phyloP scores from a whole-genome alignment of 164 flowering plant species.

The Vitis amurensis region DNA sequence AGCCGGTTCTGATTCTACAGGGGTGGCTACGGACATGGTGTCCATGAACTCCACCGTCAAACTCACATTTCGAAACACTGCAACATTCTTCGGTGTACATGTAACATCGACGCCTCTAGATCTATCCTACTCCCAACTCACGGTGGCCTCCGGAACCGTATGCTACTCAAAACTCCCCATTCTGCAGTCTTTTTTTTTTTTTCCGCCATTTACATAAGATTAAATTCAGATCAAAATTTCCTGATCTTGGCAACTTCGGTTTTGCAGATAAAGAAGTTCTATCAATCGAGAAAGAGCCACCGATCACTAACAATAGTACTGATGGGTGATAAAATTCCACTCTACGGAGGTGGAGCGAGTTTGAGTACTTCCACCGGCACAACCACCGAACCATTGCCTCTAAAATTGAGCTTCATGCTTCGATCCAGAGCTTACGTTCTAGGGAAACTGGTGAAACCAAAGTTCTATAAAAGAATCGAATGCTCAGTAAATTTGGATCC shows the following conservation, averaged over 20 bases:
- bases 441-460: slow-evolving; percentile 82
- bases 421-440: slow-evolving; percentile 76
- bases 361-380: slow-evolving; percentile 64
- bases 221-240: background rate
- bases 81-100: slow-evolving; percentile 88
- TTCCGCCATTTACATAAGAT: too few relatives aligned
- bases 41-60: slow-evolving; percentile 74
- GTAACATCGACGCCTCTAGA: slow-evolving; percentile 70
- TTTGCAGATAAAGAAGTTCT: slow-evolving; percentile 71
- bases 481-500: slow-evolving; percentile 54
- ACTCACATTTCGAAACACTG: slow-evolving; percentile 68
- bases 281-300: slow-evolving; percentile 78
- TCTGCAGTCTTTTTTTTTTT: background rate
- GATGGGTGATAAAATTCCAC: slow-evolving; percentile 64
- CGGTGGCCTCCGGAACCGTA: slow-evolving; percentile 65
- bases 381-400: slow-evolving; percentile 43
- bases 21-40: slow-evolving; percentile 88
- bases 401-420: slow-evolving; percentile 54
- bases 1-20: slow-evolving; percentile 78
- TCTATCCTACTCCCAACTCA: slow-evolving; percentile 64
- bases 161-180: slow-evolving; percentile 16
- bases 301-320: slow-evolving; percentile 47
- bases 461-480: slow-evolving; percentile 56
- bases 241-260: background rate
- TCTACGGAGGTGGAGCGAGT: slow-evolving; percentile 76